Conservation (phyloP, 1,284 basidiomycete species). For the Prillingera fragicola region DNA sequence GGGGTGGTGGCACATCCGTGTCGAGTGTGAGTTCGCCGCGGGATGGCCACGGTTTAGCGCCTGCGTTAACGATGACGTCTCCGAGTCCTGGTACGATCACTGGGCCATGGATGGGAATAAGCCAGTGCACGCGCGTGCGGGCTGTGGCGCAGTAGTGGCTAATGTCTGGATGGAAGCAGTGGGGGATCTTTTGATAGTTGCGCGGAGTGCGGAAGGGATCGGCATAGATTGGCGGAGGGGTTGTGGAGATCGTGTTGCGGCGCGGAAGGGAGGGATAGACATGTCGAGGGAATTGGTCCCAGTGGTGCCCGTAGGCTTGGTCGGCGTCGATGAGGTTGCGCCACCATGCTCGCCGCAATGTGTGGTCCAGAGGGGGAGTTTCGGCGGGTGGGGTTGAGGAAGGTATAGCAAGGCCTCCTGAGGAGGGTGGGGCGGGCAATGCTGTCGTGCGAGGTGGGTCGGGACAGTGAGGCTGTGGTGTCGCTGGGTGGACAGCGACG, state of each 20-base stretch:
- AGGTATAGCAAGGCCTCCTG: background rate
- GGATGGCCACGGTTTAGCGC: conserved; percentile 7
- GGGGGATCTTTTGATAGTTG: conserved; percentile 2
- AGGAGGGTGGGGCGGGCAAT: background rate
- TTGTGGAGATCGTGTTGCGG: background rate
- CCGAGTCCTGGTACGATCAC: conserved; percentile 25
- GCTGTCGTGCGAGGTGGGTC: conserved; percentile 2
- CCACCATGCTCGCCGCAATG: conserved; percentile 19
- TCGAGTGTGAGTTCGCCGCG: background rate
- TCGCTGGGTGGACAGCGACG: background rate
- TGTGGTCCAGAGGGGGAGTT: background rate
- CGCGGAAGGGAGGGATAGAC: background rate
- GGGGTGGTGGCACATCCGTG: conserved; percentile 1
- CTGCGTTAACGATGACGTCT: conserved; percentile 1
- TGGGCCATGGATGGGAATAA: conserved; percentile 37
- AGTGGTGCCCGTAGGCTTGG: conserved; percentile 21
- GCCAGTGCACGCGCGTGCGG: conserved; percentile 30
- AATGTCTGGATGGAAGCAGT: conserved; percentile 34
- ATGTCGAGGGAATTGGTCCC: conserved; percentile 14
- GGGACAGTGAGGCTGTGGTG: background rate
- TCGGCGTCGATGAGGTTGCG: conserved; percentile 17
- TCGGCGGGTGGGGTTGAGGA: background rate
- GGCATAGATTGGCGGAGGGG: background rate
- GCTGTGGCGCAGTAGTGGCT: conserved; percentile 17
- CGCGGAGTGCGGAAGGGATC: conserved; percentile 13